These are phyloP conservation scores for Phenoliferia sp. DNA, from an alignment of 1,284 basidiomycete genomes.

Conservation along the genomic window DNA sequence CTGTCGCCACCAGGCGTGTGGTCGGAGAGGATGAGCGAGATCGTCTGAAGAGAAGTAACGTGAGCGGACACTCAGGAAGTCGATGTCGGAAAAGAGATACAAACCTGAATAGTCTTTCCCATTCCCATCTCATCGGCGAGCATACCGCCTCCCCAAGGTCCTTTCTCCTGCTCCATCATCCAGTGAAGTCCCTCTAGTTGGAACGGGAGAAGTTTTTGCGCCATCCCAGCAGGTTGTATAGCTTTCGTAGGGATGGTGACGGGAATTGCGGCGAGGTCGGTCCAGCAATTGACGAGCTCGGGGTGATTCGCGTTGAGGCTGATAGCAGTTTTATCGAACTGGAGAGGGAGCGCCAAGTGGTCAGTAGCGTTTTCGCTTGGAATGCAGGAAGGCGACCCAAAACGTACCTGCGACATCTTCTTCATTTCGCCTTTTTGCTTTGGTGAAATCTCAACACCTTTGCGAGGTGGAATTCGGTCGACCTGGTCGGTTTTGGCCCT, in stretches of 20 bases:
- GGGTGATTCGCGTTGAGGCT: constrained; percentile 45
- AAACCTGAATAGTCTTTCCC: constrained; percentile 34
- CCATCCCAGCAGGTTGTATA: constrained; percentile 69
- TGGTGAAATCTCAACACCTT: constrained; percentile 15
- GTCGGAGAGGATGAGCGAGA: constrained; percentile 79
- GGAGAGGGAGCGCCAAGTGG: neutral
- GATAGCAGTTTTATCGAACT: constrained; percentile 19
- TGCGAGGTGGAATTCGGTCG: constrained; percentile 6
- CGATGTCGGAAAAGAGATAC: neutral
- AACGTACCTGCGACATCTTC: constrained; percentile 20
- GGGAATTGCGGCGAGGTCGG: constrained; percentile 66
- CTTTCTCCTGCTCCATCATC: constrained; percentile 91
- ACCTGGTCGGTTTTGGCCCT: constrained; percentile 5
- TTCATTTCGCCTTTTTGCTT: constrained; percentile 17
- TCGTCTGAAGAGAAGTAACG: constrained; percentile 75
- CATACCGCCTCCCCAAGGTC: constrained; percentile 79
- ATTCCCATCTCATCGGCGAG: constrained; percentile 88
- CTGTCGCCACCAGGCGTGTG: constrained; percentile 41
- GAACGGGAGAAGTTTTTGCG: constrained; percentile 59
- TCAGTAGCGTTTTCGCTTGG: neutral
- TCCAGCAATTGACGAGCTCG: constrained; percentile 83
- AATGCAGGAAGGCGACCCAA: no score
- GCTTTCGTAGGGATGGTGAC: constrained; percentile 64
- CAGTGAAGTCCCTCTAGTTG: constrained; percentile 91
- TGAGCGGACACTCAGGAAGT: neutral